These are phyloP conservation scores for Beta corolliflora DNA, from an alignment of 179 eudicot genomes.

Conservation along the genomic window DNA sequence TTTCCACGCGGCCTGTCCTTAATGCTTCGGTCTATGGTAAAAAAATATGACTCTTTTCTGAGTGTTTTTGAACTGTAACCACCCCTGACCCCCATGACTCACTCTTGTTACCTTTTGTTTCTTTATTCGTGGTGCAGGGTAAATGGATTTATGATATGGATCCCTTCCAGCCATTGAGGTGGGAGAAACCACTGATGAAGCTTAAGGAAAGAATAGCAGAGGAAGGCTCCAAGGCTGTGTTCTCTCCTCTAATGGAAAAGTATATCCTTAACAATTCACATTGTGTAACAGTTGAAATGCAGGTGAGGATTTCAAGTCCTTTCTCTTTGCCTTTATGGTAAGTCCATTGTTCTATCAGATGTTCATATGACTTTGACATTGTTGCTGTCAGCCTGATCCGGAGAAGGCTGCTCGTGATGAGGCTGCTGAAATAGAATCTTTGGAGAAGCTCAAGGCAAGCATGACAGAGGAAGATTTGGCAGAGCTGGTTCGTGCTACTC, in stretches of 20 bases:
- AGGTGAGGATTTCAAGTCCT: constrained; percentile 46
- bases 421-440: constrained; percentile 68
- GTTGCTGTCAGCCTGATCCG: constrained; percentile 78
- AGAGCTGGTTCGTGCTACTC: constrained; percentile 86
- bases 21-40: constrained; percentile 92
- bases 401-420: constrained; percentile 93
- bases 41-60: constrained; percentile 19
- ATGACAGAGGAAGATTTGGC: constrained; percentile 96
- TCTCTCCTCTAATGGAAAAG: constrained; percentile 84
- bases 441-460: constrained; percentile 78
- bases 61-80: not conserved
- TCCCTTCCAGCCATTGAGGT: constrained; percentile 92
- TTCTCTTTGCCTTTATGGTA: not conserved
- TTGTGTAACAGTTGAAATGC: constrained; percentile 92
- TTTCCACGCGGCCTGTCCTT: constrained; percentile 94
- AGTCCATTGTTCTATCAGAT: constrained; percentile 1
- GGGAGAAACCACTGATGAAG: constrained; percentile 76
- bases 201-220: constrained; percentile 81
- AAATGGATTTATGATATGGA: constrained; percentile 98
- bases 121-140: constrained; percentile 49
- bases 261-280: constrained; percentile 84
- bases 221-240: constrained; percentile 90
- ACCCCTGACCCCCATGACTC: not conserved
- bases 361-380: not conserved
- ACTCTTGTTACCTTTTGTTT: constrained; percentile 18